Evolutionary conservation across 2,329 filamentous ascomycete genomes (phyloP), one percentile per base, ranked within the genome.

Genomic region (Paraphoma chrysanthemicola): DNA sequence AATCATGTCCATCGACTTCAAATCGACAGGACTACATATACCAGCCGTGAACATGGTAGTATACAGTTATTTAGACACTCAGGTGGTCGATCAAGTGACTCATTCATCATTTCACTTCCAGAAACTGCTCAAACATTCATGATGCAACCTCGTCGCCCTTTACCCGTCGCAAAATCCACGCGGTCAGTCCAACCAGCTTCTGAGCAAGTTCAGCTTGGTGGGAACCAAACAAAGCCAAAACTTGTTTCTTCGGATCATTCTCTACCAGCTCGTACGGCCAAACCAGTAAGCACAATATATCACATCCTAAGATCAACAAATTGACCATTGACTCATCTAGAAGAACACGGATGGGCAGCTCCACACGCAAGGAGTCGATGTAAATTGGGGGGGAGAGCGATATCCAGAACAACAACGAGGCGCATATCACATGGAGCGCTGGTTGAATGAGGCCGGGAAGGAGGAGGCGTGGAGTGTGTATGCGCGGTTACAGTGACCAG

Each of bases 391-490:
- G 16, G 8, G 39, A 16, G 7, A 3, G 39, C 2, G 3, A 3
- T 42, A 14, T n/a, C 4, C 2, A 10, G 10, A 30, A 41, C 7
- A 17, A 6, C 9, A 17, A 7, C 30, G 17, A 33, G 36, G 33
- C 2, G 14, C 5, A 42, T 43, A 49, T 29, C 47, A 49, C 47
- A 49, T 49, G 38, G 47, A 49, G 17, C 38, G 38, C 31, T 49
- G 47, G 47, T 3, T 49, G 18, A 43, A 10, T 23, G 47, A 49
- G 38, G 17, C 33, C 31, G 46, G 46, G 6, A 49, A 49, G 36
- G 47, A 49, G 38, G 47, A 42, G 14, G 9, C 23, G 14, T 49
- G 47, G 47, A 49, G 38, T 43, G 47, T 39, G 36, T 31, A 42
- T 17, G 23, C 36, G 29, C 47, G 23, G 33, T 18, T n/a, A 10